These are phyloP conservation scores for Plasmodium malariae DNA, from an alignment of 169 alveolate genomes.

Conservation along the genomic window DNA sequence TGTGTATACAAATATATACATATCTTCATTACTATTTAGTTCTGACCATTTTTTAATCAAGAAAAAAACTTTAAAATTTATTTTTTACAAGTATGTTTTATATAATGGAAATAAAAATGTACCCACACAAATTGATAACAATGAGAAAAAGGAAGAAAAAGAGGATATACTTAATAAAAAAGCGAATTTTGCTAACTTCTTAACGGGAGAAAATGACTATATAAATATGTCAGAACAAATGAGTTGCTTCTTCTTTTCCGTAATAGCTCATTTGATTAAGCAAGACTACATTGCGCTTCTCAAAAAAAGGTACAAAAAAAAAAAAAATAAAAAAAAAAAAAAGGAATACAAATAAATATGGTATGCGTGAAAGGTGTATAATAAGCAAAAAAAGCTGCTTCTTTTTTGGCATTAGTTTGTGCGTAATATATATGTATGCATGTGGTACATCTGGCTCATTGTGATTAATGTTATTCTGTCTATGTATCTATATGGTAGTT, in stretches of 20 bases:
- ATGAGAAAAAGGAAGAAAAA: neutral
- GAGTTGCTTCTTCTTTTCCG: constrained; percentile 54
- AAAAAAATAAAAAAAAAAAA: neutral
- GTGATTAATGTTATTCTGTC: neutral
- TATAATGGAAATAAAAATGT: constrained; percentile 1
- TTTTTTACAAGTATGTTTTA: constrained; percentile 32
- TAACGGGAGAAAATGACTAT: constrained; percentile 22
- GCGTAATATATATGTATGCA: neutral
- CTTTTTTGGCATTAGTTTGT: neutral
- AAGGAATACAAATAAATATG: neutral
- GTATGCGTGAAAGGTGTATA: neutral
- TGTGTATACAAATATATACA: constrained; percentile 30
- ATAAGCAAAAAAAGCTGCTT: neutral
- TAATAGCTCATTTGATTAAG: constrained; percentile 30
- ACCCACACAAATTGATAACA: neutral
- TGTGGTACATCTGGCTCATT: too few species aligned
- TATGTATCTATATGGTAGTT: neutral
- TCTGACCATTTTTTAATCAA: constrained; percentile 29
- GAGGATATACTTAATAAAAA: neutral
- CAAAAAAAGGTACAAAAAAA: constrained; percentile 31
- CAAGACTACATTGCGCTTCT: constrained; percentile 20
- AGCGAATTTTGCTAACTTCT: constrained; percentile 7
- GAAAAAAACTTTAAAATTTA: constrained; percentile 29
- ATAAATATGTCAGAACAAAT: constrained; percentile 17
- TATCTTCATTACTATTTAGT: constrained; percentile 29